Base-by-base conservation (phyloP, 73 alveolate genomes). In the Blepharisma stoltei region DNA sequence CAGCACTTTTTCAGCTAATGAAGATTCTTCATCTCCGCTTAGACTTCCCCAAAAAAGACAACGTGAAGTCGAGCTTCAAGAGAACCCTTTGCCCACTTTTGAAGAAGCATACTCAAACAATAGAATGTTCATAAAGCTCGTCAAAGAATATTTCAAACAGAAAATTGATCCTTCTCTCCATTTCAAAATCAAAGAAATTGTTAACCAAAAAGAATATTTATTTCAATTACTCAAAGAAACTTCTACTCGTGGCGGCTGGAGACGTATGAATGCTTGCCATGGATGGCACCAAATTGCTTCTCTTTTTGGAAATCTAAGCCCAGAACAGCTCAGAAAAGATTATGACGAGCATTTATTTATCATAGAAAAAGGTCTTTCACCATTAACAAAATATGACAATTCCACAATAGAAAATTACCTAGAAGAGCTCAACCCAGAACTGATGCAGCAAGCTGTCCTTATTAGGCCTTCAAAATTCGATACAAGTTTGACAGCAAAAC, bases 161-260 rank as follows among this genome's bases (percentile, higher is more conserved):
- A 65, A 65, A 55, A 41, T 25, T 41, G 27, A 25, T 8, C 37
- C 27, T 55, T 55, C 37, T 55, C 7, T 25, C 8, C 6, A 65
- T 18, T n/a, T 55, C 20, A 55, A 32, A 32, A 32, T 32, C 41
- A 32, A 32, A 32, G 41, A 32, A 32, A 32, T 32, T 3, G 41
- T 32, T 3, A 32, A 32, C 41, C 73, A 60, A 5, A n/a, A 8
- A 8, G 73, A 60, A n/a, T 60, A 60, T 25, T 25, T 60, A 60
- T 60, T 60, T 9, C 11, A n/a, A 8, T 25, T 60, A 60, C 45
- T 60, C 3, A 60, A 2, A 20, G 14, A 9, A 9, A 47, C 23
- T 14, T 60, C 45, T 25, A n/a, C 14, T 18, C 38, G 11, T 1
- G 73, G 73, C 14, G 73, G 73, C 0, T 60, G 73, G 73, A 60